These are phyloP conservation scores for Blastobotrys indianensis DNA, from an alignment of 1,139 yeast species.

Conservation along the genomic window DNA sequence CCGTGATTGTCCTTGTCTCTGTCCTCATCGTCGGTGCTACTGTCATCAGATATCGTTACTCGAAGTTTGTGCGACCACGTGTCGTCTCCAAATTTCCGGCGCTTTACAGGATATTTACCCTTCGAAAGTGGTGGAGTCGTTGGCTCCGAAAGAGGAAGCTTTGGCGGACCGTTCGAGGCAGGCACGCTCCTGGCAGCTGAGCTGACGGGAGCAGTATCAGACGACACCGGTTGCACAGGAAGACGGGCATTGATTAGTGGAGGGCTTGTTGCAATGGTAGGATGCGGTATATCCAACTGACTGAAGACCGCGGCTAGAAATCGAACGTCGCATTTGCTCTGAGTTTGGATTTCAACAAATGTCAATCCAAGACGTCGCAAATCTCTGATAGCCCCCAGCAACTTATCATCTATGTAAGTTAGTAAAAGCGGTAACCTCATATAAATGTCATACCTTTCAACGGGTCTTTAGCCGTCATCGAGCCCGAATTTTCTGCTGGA, in stretches of 20 bases:
- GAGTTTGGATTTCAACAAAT: slow-evolving; percentile 26
- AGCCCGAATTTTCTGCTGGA: not conserved
- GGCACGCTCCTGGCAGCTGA: not conserved
- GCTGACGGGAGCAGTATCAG: not conserved
- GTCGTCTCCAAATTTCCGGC: slow-evolving; percentile 33
- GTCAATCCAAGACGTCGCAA: slow-evolving; percentile 27
- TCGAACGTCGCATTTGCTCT: slow-evolving; percentile 17
- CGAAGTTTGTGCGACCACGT: slow-evolving; percentile 25
- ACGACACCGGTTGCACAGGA: not conserved
- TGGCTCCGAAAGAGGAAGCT: slow-evolving; percentile 1
- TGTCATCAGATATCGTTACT: slow-evolving; percentile 23
- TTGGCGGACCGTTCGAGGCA: not conserved
- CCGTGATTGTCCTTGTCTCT: not conserved
- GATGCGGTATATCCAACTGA: slow-evolving; percentile 19
- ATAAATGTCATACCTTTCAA: not conserved
- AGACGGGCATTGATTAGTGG: not conserved
- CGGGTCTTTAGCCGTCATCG: not conserved
- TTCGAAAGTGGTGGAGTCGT: not conserved
- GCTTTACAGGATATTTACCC: not conserved
- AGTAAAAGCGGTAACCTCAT: not conserved
- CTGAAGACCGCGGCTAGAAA: slow-evolving; percentile 19
- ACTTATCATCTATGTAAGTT: slow-evolving; percentile 4
- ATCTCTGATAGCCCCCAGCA: slow-evolving; percentile 24
- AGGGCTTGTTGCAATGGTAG: slow-evolving; percentile 1
- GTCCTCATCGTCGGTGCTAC: slow-evolving; percentile 13